phyloP scores from a whole-genome alignment of 306 rosid species.

The Quercus rubra region DNA sequence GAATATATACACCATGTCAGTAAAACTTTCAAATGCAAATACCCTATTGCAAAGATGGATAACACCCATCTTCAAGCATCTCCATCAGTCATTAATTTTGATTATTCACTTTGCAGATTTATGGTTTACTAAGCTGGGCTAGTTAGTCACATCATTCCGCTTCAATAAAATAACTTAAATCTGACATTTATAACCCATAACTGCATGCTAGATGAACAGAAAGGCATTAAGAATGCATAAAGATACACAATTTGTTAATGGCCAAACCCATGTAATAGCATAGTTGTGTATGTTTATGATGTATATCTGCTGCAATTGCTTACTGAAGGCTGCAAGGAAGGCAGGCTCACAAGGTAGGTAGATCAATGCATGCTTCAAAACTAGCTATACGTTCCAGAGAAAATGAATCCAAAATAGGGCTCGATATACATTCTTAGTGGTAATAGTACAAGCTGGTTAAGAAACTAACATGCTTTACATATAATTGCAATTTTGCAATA shows the following conservation, averaged over 20 bases:
- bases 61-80: not conserved
- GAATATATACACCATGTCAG: not conserved
- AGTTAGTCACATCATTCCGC: not conserved
- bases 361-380: not conserved
- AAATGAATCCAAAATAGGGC: not conserved
- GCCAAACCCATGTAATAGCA: not conserved
- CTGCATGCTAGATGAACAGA: not conserved
- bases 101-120: not conserved
- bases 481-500: not conserved
- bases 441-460: not conserved
- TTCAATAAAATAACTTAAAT: not conserved
- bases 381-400: not conserved
- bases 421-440: not conserved
- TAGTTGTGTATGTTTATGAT: not conserved
- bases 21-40: slow-evolving; percentile 1
- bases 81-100: not conserved
- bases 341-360: not conserved
- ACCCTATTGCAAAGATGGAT: not conserved
- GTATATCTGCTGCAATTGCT: not conserved
- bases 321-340: not conserved
- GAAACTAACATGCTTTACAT: not conserved
- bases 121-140: not conserved
- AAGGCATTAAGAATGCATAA: not conserved
- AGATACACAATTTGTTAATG: not conserved
- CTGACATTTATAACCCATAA: not conserved